Evolutionary conservation across 768 basidiomycete species (phyloP).

Genomic region (Suillus subluteus): DNA sequence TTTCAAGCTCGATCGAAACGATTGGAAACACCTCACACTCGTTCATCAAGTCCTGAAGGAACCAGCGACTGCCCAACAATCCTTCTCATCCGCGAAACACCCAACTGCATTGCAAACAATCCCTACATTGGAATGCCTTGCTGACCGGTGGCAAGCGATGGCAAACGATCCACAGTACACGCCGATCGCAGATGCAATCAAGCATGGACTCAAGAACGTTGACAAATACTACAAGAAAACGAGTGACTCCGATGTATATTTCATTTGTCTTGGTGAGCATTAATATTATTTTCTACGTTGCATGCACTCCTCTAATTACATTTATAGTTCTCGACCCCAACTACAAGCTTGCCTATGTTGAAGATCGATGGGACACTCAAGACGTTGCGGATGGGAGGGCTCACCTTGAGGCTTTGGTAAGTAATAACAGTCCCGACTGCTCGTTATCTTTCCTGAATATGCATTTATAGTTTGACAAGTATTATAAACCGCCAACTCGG

Average conservation of each 20-base stretch:
- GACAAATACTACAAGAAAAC: background rate
- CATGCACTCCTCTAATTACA: background rate
- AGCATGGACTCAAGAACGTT: background rate
- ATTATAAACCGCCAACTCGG: background rate
- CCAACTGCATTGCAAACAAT: background rate
- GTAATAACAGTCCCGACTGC: no score
- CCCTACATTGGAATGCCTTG: background rate
- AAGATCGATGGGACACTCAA: background rate
- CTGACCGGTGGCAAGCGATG: background rate
- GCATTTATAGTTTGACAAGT: background rate
- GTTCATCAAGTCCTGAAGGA: background rate
- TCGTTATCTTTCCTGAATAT: no score
- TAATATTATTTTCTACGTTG: background rate
- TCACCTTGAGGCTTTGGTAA: background rate
- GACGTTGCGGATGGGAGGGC: background rate
- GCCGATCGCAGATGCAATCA: background rate
- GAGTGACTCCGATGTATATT: background rate
- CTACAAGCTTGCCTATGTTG: background rate
- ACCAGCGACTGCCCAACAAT: background rate
- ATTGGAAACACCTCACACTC: background rate
- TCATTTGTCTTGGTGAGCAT: background rate
- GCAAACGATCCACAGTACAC: accelerated
- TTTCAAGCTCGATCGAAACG: background rate
- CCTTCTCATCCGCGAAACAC: background rate
- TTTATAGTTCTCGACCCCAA: background rate